Percentiles rank a stretch among this genome's conserved stretches.
These are phyloP conservation scores for Gossypium lobatum DNA, from an alignment of 441 rosid genomes.

Conservation along the genomic window DNA sequence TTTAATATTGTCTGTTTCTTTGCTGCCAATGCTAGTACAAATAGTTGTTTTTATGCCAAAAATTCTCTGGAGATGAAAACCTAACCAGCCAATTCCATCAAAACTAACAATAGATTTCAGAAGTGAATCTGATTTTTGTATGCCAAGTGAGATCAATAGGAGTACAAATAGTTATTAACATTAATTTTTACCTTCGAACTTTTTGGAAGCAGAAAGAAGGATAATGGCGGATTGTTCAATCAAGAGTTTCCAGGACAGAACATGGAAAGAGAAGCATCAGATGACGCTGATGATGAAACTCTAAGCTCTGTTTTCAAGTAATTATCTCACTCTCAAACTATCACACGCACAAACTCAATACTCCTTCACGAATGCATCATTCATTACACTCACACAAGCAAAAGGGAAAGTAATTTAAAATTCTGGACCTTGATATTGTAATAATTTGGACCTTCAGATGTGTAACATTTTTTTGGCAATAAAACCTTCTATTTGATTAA, in stretches of 20 bases:
- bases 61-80: background rate
- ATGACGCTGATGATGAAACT: conserved; percentile 33
- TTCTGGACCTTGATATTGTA: conserved; percentile 5
- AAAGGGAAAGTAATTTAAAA: background rate
- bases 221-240: background rate
- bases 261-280: conserved; percentile 16
- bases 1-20: conserved; percentile 1
- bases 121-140: background rate
- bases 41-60: conserved; percentile 3
- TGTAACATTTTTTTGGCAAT: background rate
- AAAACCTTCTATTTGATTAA: background rate
- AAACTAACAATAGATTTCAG: background rate
- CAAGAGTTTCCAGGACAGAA: conserved; percentile 13
- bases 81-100: background rate
- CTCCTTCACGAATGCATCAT: background rate
- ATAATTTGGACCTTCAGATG: background rate
- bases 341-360: background rate
- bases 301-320: conserved; percentile 39
- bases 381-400: background rate
- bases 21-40: background rate
- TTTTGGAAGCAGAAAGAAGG: conserved; percentile 26
- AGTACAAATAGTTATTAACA: conserved; percentile 2
- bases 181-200: conserved; percentile 2
- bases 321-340: conserved; percentile 1
- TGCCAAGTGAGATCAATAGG: background rate